phyloP scores from a whole-genome alignment of 805 yeast species.

The Candida glaebosa region DNA sequence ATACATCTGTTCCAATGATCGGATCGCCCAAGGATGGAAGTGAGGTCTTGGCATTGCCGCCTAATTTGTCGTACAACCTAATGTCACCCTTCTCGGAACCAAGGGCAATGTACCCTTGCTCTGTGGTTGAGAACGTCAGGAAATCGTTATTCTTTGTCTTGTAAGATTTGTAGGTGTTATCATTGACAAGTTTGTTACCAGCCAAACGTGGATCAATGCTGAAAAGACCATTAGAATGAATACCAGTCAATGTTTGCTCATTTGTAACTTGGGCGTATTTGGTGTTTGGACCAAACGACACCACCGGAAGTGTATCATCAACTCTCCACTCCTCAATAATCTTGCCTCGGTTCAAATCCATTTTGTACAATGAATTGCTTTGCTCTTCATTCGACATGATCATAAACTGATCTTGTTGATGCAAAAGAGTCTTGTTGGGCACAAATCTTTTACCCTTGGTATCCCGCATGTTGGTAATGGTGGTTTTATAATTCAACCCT shows the following conservation, averaged over 20 bases:
- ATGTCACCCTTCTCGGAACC: conserved; percentile 76
- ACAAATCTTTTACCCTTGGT: conserved; percentile 45
- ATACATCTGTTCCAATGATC: conserved; percentile 61
- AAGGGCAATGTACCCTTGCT: conserved; percentile 68
- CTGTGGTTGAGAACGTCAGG: conserved; percentile 66
- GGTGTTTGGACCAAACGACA: conserved; percentile 62
- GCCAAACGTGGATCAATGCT: conserved; percentile 75
- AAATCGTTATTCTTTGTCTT: conserved; percentile 51
- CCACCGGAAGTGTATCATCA: conserved; percentile 44
- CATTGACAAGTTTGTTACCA: conserved; percentile 55
- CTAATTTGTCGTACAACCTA: conserved; percentile 67
- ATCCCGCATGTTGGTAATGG: conserved; percentile 58
- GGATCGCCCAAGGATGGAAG: conserved; percentile 83
- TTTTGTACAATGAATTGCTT: conserved; percentile 48
- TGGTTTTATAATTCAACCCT: conserved; percentile 56
- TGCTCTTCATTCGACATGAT: conserved; percentile 55
- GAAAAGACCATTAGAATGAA: conserved; percentile 63
- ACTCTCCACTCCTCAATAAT: conserved; percentile 85
- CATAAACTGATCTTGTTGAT: conserved; percentile 67
- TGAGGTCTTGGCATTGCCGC: conserved; percentile 71
- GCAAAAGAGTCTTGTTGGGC: conserved; percentile 72
- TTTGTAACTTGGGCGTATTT: conserved; percentile 72
- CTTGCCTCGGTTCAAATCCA: conserved; percentile 79
- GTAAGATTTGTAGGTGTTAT: conserved; percentile 37
- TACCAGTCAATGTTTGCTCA: conserved; percentile 73